phyloP scores from a whole-genome alignment of 306 rosid genomes.

The Gastrolobium bilobum region DNA sequence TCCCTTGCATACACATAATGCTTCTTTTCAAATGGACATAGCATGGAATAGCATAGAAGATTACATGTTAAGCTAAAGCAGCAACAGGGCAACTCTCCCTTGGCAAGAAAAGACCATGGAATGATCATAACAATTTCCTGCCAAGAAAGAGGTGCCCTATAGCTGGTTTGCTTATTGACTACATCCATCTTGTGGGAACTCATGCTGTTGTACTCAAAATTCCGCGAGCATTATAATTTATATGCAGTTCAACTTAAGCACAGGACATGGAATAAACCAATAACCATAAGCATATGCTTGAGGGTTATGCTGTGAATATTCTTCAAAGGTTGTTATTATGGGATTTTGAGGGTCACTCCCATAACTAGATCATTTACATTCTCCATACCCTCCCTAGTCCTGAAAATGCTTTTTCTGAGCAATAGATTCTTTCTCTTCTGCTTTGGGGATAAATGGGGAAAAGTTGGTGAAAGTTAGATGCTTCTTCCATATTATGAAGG shows the following conservation, averaged over 20 bases:
- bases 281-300: constrained; percentile 58
- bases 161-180: constrained; percentile 62
- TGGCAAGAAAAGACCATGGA: constrained; percentile 58
- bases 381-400: not conserved
- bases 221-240: constrained; percentile 44
- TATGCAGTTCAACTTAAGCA: constrained; percentile 48
- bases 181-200: not conserved
- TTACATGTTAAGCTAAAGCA: constrained; percentile 58
- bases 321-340: not conserved
- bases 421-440: constrained; percentile 42
- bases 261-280: constrained; percentile 58
- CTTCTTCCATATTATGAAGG: constrained; percentile 50
- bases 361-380: constrained; percentile 3
- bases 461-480: constrained; percentile 51
- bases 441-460: constrained; percentile 16
- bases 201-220: constrained; percentile 25
- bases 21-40: not conserved
- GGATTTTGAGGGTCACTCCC: not conserved
- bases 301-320: constrained; percentile 50
- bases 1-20: not conserved
- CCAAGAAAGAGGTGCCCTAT: constrained; percentile 74
- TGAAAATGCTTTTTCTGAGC: not conserved
- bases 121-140: constrained; percentile 48
- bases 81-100: constrained; percentile 75
- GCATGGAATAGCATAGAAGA: not conserved